Conservation (phyloP, 1,284 basidiomycete genomes). For the Ustilago sp. region DNA sequence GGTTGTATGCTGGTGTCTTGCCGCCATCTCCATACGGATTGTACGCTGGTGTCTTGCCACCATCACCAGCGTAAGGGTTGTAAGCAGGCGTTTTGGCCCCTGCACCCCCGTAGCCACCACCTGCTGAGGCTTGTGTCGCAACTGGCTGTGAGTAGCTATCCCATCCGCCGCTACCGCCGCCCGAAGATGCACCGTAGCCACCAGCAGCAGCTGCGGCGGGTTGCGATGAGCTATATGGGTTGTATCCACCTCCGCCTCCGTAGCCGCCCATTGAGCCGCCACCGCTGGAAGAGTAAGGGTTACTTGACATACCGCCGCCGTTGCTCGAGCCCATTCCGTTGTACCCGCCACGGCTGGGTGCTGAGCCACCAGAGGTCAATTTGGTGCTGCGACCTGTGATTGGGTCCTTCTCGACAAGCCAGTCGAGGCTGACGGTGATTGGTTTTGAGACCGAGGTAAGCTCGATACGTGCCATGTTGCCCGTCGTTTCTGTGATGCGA, state of each 20-base stretch:
- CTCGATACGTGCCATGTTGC: conserved; percentile 87
- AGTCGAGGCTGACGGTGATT: conserved; percentile 84
- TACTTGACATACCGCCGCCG: conserved; percentile 41
- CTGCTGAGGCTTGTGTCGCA: conserved; percentile 21
- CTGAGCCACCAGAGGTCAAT: conserved; percentile 29
- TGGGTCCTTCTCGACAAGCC: conserved; percentile 78
- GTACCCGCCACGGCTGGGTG: conserved; percentile 27
- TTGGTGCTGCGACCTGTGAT: conserved; percentile 60
- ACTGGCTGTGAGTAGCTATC: conserved; percentile 43
- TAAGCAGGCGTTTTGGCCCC: conserved; percentile 29
- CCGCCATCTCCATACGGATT: conserved; percentile 51
- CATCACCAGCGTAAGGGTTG: conserved; percentile 54
- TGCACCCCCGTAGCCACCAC: conserved; percentile 30
- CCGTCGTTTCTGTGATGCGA: conserved; percentile 94
- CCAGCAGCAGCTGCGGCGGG: conserved; percentile 26
- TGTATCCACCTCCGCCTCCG: conserved; percentile 26
- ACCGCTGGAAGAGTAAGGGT: conserved; percentile 39
- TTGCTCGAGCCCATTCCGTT: conserved; percentile 26
- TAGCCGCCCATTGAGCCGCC: conserved; percentile 24
- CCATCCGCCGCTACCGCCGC: conserved; percentile 21
- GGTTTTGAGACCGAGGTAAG: conserved; percentile 90
- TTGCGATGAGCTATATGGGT: conserved; percentile 41
- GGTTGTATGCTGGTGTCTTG: conserved; percentile 53
- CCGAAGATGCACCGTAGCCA: conserved; percentile 24
- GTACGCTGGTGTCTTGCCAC: conserved; percentile 61